Base-by-base conservation (phyloP, 148 eudicot genomes). In the Arctostaphylos glauca region DNA sequence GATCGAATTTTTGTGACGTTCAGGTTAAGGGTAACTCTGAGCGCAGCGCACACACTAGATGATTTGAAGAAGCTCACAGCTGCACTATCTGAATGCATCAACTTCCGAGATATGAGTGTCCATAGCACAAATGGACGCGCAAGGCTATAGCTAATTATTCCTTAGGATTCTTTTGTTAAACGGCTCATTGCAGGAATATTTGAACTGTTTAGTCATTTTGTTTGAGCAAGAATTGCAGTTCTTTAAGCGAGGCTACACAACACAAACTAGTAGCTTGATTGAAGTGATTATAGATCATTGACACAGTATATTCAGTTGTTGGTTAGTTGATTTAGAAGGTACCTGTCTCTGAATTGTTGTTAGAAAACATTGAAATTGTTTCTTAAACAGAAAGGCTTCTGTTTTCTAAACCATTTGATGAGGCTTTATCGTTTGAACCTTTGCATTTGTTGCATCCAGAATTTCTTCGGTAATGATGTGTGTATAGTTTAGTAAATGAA, bases 1-100 rank as follows among this genome's bases (percentile, higher is more conserved):
- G 9, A 64, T 64, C 6, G 5, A 58, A 10, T 64, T 25, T 64
- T 21, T 23, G 3, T 21, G 41, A 9, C 14, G 4, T 56, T 60
- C 86, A 95, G 98, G 89, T 87, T 95, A 68, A 87, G 98, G 85
- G 86, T 95, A 38, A 91, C 97, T 50, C 83, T 95, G 59, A 92
- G 96, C 62, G 97, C 98, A 46, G 95, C 93, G 44, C 98, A 95
- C 83, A 95, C 96, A 31, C 84, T 82, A 85, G 89, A 87, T 50
- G 97, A 95, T 86, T 82, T 95, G 83, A 87, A 85, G 87, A 90
- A 88, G 84, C 90, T 95, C n/a, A 89, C 91, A 76, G 82, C 80
- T 55, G 94, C 97, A 74, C 85, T 93, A 56, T 87, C 92, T 74
- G 86, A 88, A 58, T 93, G 94, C 86, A 84, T 95, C 77, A 85